phyloP scores from a whole-genome alignment of 495 filamentous ascomycete genomes.

The Penicillium robsamsonii region DNA sequence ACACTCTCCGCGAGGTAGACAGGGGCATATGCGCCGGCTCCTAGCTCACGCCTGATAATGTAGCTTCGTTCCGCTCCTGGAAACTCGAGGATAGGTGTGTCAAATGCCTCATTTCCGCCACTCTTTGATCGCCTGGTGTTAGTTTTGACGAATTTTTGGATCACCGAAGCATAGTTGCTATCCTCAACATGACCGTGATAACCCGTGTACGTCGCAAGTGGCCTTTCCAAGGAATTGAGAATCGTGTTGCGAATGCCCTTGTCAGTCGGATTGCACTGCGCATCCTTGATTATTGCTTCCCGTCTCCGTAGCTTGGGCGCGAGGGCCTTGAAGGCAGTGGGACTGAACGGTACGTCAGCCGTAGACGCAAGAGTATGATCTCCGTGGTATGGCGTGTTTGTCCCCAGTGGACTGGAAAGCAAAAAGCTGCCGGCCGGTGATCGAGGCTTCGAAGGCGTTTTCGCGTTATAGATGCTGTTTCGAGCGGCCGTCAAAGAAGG shows the following conservation, averaged over 20 bases:
- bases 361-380: slow-evolving; percentile 35
- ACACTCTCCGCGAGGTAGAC: slow-evolving; percentile 85
- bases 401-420: slow-evolving; percentile 32
- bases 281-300: slow-evolving; percentile 73
- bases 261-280: slow-evolving; percentile 85
- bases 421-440: slow-evolving; percentile 34
- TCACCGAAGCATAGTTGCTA: slow-evolving; percentile 64
- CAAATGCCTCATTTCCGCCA: slow-evolving; percentile 50
- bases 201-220: slow-evolving; percentile 69
- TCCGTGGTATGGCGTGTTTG: slow-evolving; percentile 29
- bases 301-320: slow-evolving; percentile 24
- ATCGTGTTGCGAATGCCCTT: slow-evolving; percentile 70
- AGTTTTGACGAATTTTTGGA: slow-evolving; percentile 74
- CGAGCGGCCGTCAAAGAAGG: slow-evolving; percentile 57
- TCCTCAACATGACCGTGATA: slow-evolving; percentile 66
- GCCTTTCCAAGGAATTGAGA: slow-evolving; percentile 65
- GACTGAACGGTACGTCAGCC: slow-evolving; percentile 41
- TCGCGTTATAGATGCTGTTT: slow-evolving; percentile 59
- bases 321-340: slow-evolving; percentile 48
- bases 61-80: slow-evolving; percentile 58
- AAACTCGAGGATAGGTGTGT: slow-evolving; percentile 67
- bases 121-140: slow-evolving; percentile 59
- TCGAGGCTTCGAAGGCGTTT: slow-evolving; percentile 66
- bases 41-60: slow-evolving; percentile 81
- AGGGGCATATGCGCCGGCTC: slow-evolving; percentile 88